These are phyloP conservation scores for Termitomyces sp. DNA, from an alignment of 768 basidiomycete genomes.

Conservation along the genomic window DNA sequence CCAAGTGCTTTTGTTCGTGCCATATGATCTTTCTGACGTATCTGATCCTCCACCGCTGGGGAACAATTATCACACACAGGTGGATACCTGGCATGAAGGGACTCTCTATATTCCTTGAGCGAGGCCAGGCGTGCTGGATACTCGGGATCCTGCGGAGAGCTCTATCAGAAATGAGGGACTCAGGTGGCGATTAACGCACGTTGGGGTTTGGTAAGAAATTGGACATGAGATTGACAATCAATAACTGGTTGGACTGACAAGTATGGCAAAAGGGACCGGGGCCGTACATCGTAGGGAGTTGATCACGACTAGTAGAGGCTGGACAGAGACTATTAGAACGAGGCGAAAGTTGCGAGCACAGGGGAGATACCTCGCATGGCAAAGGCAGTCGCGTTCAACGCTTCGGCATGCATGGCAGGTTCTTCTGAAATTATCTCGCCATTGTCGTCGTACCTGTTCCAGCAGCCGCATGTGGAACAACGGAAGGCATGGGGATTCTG, in stretches of 20 bases:
- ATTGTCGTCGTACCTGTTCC: conserved; percentile 65
- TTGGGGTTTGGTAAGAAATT: conserved; percentile 81
- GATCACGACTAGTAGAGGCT: conserved; percentile 70
- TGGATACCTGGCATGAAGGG: conserved; percentile 78
- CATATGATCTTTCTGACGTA: conserved; percentile 74
- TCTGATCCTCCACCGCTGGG: conserved; percentile 77
- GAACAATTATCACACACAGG: conserved; percentile 76
- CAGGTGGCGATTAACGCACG: conserved; percentile 36
- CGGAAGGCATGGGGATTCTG: conserved; percentile 52
- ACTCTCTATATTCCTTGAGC: conserved; percentile 67
- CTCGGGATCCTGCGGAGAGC: conserved; percentile 56
- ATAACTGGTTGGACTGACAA: conserved; percentile 90
- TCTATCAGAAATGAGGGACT: neutral
- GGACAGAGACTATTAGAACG: neutral
- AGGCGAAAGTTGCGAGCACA: neutral
- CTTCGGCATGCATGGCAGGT: conserved; percentile 82
- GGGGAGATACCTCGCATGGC: conserved; percentile 56
- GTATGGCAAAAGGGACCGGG: conserved; percentile 74
- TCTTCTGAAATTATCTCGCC: conserved; percentile 84
- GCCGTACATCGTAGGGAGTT: conserved; percentile 56
- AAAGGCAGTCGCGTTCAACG: conserved; percentile 65
- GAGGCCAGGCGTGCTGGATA: conserved; percentile 57
- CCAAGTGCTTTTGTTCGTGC: conserved; percentile 75
- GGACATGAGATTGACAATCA: conserved; percentile 80
- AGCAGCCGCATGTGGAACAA: conserved; percentile 63